These are phyloP conservation scores for Thalassiosira profunda DNA, from an alignment of 108 stramenopile genomes.

Conservation along the genomic window DNA sequence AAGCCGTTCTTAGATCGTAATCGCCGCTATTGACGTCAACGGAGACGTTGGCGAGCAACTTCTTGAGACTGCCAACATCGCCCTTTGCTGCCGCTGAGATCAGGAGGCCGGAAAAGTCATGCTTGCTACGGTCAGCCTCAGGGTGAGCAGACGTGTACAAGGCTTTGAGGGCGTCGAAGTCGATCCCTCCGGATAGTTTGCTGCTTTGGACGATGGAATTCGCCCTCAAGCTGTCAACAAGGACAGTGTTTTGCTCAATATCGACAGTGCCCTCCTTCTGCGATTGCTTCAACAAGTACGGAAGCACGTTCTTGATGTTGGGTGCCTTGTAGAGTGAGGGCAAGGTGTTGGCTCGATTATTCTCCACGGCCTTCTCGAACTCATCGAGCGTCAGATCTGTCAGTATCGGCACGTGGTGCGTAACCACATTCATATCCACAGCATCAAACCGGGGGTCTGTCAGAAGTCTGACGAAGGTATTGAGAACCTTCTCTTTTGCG, in stretches of 20 bases:
- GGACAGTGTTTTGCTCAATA: not conserved
- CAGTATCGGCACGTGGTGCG: slow-evolving; percentile 60
- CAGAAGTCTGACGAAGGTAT: not conserved
- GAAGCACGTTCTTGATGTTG: slow-evolving; percentile 46
- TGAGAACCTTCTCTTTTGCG: slow-evolving; percentile 1
- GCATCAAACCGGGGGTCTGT: slow-evolving; percentile 33
- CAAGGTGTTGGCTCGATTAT: slow-evolving; percentile 35
- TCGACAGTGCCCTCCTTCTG: not conserved
- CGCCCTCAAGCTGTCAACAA: not conserved
- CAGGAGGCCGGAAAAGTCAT: no score
- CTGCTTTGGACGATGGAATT: not conserved
- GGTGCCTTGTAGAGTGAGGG: slow-evolving; percentile 52
- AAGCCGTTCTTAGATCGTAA: slow-evolving; percentile 90
- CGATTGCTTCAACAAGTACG: slow-evolving; percentile 45
- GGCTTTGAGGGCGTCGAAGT: no score
- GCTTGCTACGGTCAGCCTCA: no score
- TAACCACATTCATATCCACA: slow-evolving; percentile 61
- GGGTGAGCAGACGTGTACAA: no score
- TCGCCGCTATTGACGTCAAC: slow-evolving; percentile 82
- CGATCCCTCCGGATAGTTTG: no score
- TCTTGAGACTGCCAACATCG: no score
- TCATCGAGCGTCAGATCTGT: slow-evolving; percentile 51
- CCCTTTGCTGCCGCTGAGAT: no score
- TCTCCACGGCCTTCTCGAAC: slow-evolving; percentile 51
- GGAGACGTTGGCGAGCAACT: no score